phyloP scores from a whole-genome alignment of 495 filamentous ascomycete species.

The Hypoxylon subgilvum region DNA sequence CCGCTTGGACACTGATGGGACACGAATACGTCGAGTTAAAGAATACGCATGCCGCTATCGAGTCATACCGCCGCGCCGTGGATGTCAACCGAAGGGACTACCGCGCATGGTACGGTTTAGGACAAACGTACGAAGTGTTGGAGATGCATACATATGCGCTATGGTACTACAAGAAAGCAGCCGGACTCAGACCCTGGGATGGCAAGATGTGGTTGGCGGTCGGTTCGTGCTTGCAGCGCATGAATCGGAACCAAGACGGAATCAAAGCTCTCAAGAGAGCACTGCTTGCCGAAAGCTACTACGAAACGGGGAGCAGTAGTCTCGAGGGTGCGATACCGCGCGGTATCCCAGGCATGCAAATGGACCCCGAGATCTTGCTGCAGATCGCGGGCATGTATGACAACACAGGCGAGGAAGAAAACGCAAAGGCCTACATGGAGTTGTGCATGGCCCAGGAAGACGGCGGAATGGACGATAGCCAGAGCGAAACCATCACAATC shows the following conservation, averaged over 20 bases:
- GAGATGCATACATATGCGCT: constrained; percentile 97
- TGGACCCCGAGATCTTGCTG: constrained; percentile 88
- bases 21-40: constrained; percentile 99
- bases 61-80: constrained; percentile 93
- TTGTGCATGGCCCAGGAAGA: constrained; percentile 90
- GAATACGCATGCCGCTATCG: constrained; percentile 97
- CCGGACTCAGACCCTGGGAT: constrained; percentile 87
- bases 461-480: constrained; percentile 50
- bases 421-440: constrained; percentile 93
- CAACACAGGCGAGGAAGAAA: constrained; percentile 70
- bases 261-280: constrained; percentile 96
- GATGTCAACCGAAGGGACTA: constrained; percentile 97
- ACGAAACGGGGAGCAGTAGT: constrained; percentile 62
- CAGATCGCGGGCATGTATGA: constrained; percentile 92
- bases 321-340: constrained; percentile 39
- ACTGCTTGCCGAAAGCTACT: constrained; percentile 80
- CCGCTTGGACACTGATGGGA: constrained; percentile 98
- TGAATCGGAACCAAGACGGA: constrained; percentile 79
- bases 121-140: constrained; percentile 95
- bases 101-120: constrained; percentile 96
- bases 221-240: constrained; percentile 85
- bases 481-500: constrained; percentile 57
- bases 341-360: constrained; percentile 54
- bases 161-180: constrained; percentile 97
- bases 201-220: constrained; percentile 99